Conservation (phyloP, 345 rosid genomes). For the Chamaenerion angustifolium region DNA sequence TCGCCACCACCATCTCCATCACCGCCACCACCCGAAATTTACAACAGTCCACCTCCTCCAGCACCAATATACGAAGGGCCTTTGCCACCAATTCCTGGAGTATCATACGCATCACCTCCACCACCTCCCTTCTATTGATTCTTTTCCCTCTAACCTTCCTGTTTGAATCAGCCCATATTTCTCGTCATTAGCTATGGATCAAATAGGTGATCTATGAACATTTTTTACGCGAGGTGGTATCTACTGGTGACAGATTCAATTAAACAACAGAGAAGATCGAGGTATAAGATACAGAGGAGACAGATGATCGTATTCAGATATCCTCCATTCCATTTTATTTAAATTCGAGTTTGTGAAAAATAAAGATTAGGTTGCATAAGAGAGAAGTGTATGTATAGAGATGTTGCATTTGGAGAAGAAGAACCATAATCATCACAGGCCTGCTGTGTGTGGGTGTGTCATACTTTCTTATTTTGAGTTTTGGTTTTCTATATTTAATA, state of each 20-base stretch:
- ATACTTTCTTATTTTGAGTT: conserved; percentile 18
- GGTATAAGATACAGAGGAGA: conserved; percentile 5
- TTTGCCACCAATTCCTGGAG: conserved; percentile 68
- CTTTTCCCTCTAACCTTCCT: conserved; percentile 35
- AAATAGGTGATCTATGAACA: too few relatives aligned
- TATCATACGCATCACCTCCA: conserved; percentile 93
- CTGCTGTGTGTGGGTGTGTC: conserved; percentile 13
- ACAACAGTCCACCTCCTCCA: conserved; percentile 34
- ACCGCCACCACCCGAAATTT: conserved; percentile 19
- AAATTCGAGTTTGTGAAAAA: not conserved
- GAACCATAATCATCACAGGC: conserved; percentile 12
- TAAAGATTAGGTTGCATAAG: conserved; percentile 21
- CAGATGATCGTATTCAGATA: too few relatives aligned
- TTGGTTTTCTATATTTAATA: conserved; percentile 25
- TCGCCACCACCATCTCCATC: conserved; percentile 22
- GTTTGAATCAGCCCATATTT: not conserved
- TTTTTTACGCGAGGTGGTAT: too few relatives aligned
- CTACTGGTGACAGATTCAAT: too few relatives aligned
- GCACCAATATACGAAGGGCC: conserved; percentile 71
- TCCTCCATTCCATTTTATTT: too few relatives aligned
- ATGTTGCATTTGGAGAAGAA: conserved; percentile 32
- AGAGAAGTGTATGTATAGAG: conserved; percentile 52
- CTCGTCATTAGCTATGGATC: conserved; percentile 21
- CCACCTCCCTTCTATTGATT: conserved; percentile 97
- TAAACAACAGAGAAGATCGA: not conserved